Base-by-base conservation (phyloP, 805 yeast genomes). In the Kockiozyma suomiensis region DNA sequence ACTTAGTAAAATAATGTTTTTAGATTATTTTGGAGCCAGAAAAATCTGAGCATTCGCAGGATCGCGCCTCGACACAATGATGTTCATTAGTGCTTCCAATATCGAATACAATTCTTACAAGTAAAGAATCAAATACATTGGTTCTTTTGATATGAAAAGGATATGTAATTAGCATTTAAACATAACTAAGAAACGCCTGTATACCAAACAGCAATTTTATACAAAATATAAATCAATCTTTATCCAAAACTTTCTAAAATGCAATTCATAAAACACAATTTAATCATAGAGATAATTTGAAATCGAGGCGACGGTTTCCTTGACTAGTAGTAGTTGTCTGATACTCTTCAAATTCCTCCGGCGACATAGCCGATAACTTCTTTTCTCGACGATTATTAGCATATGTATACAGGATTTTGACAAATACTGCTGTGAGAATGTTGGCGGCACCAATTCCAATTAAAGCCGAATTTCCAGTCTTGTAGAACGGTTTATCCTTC, bases 221-320 rank as follows among this genome's bases (percentile, higher is more conserved):
- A 32, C 2, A 17, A 26, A 30, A 41, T 28, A 25, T 43, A 49
- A n/a, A n/a, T n/a, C n/a, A n/a, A n/a, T n/a, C n/a, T n/a, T n/a
- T n/a, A n/a, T n/a, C n/a, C n/a, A n/a, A n/a, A n/a, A n/a, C n/a
- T n/a, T n/a, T n/a, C n/a, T n/a, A n/a, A n/a, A n/a, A n/a, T n/a
- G n/a, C n/a, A n/a, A n/a, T n/a, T n/a, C n/a, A n/a, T 30, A 30
- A 30, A 30, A 30, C 33, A 30, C 33, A 30, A 7, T n/a, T 23
- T 17, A 52, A 42, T 35, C 17, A 7, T 7, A 30, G 33, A 40
- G 17, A 43, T 50, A 60, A 42, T 54, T 52, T 65, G 68, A 79
- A 78, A 63, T 87, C 88, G 38, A 87, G 73, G 21, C 90, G 75
- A 66, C 79, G 79, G 67, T 82, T 82, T 3, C 89, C 90, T 25